Conservation (phyloP, 2,329 filamentous ascomycete genomes). For the Colletotrichum paranaense region DNA sequence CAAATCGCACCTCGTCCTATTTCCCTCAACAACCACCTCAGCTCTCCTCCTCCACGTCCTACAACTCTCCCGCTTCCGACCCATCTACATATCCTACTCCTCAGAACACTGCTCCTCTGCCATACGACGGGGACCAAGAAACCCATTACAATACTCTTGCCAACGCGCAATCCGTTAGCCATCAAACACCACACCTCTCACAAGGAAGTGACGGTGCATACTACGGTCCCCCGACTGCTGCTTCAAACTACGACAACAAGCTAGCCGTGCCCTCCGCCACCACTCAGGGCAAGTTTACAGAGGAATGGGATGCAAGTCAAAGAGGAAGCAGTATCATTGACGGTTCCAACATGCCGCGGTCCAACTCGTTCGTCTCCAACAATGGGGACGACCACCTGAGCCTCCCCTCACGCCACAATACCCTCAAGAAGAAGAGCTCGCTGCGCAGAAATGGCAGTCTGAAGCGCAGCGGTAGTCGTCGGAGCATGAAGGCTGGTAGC, state of each 20-base stretch:
- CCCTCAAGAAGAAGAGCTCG: constrained; percentile 89
- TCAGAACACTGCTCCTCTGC: not conserved
- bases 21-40: constrained; percentile 26
- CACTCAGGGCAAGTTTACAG: constrained; percentile 67
- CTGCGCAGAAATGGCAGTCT: constrained; percentile 79
- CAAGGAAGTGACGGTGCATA: not conserved
- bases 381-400: constrained; percentile 56
- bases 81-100: not conserved
- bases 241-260: not conserved
- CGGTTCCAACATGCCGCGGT: constrained; percentile 66
- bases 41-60: not conserved
- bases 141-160: constrained; percentile 38
- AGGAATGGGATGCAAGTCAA: constrained; percentile 78
- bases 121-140: constrained; percentile 26
- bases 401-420: constrained; percentile 68
- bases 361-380: constrained; percentile 67
- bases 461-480: constrained; percentile 82
- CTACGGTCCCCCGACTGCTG: not conserved
- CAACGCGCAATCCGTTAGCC: constrained; percentile 29
- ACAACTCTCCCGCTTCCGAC: not conserved
- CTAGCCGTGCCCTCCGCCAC: constrained; percentile 13
- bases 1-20: constrained; percentile 30
- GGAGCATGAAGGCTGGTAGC: constrained; percentile 86
- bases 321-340: constrained; percentile 74
- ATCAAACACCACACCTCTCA: not conserved